phyloP scores from a whole-genome alignment of 2,329 filamentous ascomycete species.

The Aspergillus felis region DNA sequence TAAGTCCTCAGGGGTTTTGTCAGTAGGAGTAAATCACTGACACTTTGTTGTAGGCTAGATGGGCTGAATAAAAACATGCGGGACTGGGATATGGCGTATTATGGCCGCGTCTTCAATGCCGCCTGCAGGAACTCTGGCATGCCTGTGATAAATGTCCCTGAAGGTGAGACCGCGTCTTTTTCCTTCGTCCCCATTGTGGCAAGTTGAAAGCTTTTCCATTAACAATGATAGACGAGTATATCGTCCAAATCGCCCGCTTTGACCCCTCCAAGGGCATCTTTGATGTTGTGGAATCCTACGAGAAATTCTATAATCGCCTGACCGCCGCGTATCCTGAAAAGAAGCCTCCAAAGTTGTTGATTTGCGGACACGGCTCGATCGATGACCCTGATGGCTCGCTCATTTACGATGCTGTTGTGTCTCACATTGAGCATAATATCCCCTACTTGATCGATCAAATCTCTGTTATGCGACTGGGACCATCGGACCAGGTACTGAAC shows the following conservation, averaged over 20 bases:
- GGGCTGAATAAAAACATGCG: constrained; percentile 73
- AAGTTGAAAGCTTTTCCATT: constrained; percentile 40
- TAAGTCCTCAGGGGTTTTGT: constrained; percentile 25
- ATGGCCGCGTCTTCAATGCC: constrained; percentile 69
- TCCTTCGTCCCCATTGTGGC: neutral
- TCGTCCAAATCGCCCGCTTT: constrained; percentile 76
- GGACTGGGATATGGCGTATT: constrained; percentile 68
- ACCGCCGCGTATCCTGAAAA: constrained; percentile 47
- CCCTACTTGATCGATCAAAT: constrained; percentile 61
- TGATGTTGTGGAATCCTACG: constrained; percentile 71
- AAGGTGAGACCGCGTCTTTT: constrained; percentile 19
- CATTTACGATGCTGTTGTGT: constrained; percentile 69
- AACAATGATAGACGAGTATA: constrained; percentile 60
- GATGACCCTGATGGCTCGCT: constrained; percentile 73
- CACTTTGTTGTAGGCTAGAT: constrained; percentile 55
- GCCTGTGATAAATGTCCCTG: constrained; percentile 37
- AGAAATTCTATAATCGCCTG: constrained; percentile 62
- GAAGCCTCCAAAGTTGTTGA: constrained; percentile 64
- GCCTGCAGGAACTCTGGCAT: constrained; percentile 55
- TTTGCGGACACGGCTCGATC: constrained; percentile 74
- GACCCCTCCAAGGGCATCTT: constrained; percentile 80
- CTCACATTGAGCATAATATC: constrained; percentile 61
- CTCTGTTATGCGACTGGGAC: constrained; percentile 71
- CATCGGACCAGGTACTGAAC: constrained; percentile 77
- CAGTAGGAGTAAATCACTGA: neutral